Base-by-base conservation (phyloP, 2,329 filamentous ascomycete genomes). In the Diaporthe sp. region DNA sequence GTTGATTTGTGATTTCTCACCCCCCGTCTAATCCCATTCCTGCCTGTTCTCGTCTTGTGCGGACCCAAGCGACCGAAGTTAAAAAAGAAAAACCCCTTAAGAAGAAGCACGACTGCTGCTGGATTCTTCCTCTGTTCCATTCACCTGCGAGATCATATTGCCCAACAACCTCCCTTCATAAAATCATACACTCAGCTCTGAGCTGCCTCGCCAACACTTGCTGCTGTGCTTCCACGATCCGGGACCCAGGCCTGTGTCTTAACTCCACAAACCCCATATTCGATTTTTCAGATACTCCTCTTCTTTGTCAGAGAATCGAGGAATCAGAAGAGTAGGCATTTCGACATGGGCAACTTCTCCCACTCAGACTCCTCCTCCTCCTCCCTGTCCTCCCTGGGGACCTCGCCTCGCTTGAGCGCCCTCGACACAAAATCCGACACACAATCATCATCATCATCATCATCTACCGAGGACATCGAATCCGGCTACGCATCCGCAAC, bases 401-500 rank as follows among this genome's bases (percentile, higher is more conserved):
- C 81, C 13, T 85, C 84, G 77, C 85, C 83, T 32, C 81, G 79
- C 55, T 76, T 82, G 25, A 77, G 79, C 39, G 77, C 81, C 59
- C 81, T 84, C 73, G 75, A 82, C 74, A 82, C 84, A 76, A 82
- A 85, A 75, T 83, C 83, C 47, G 80, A 83, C 75, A 79, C 81
- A 53, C 78, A 79, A 19, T 81, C 83, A 44, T 81, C 83, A 47
- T 69, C 73, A 51, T 78, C 80, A 17, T 81, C 83, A 19, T 81
- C 83, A 47, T 61, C 71, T 19, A 22, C 42, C 44, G 74, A 74
- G 19, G 87, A 89, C 55, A 83, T 88, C 76, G 95, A 97, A 84
- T 98, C 96, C 47, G 96, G 96, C 77, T 98, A 98, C 86, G 94
- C 92, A 80, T 92, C 94, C 85, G 84, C 81, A 37, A 79, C 82